A percentile compares a stretch with the other conserved stretches of the same genome.
These are phyloP conservation scores for Aspergillus neoniger DNA, from an alignment of 2,329 filamentous ascomycete species.

Conservation along the genomic window DNA sequence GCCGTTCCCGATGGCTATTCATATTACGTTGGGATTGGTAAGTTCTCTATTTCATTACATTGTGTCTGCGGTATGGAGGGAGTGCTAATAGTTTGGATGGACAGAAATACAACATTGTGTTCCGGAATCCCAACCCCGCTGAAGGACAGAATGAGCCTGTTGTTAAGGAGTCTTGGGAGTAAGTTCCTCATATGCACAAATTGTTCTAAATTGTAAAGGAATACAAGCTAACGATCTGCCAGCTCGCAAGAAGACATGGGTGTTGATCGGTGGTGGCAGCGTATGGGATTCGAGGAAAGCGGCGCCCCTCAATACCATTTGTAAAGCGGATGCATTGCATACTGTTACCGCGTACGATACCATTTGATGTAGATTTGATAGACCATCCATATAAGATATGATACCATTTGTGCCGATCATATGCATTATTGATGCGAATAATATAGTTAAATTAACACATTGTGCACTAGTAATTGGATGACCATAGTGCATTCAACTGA, in stretches of 20 bases:
- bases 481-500: not conserved
- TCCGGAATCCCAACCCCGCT: conserved; percentile 38
- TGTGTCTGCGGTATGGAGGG: too few relatives aligned
- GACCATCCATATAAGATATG: not conserved
- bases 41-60: conserved; percentile 17
- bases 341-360: not conserved
- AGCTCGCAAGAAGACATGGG: conserved; percentile 43
- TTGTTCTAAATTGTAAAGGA: not conserved
- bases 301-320: conserved; percentile 38
- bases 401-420: not conserved
- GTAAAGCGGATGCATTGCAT: conserved; percentile 12
- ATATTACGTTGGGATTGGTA: conserved; percentile 39
- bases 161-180: conserved; percentile 36
- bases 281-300: conserved; percentile 32
- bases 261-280: conserved; percentile 40
- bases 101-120: conserved; percentile 41
- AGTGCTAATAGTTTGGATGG: not conserved
- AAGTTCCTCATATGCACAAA: conserved; percentile 15
- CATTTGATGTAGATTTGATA: not conserved
- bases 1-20: conserved; percentile 34
- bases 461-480: not conserved
- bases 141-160: conserved; percentile 39
- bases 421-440: not conserved
- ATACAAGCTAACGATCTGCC: conserved; percentile 15
- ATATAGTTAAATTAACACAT: not conserved